Evolutionary conservation across 83 land plant species (phyloP).

Genomic region (Isoetes engelmannii): DNA sequence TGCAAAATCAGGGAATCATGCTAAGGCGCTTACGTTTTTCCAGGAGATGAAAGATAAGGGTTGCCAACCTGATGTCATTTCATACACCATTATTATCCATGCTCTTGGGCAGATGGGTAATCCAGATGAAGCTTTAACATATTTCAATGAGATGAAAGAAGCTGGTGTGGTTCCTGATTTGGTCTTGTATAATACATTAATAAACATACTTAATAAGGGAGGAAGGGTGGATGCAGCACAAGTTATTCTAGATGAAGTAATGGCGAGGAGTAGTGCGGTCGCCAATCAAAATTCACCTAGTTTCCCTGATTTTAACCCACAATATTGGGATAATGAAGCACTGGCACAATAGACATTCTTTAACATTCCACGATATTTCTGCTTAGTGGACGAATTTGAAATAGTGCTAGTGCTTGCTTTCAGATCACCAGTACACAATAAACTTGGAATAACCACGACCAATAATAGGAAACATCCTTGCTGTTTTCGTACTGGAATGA

Average conservation of each 20-base stretch:
- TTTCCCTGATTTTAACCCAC: no score
- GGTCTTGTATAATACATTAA: slow-evolving; percentile 15
- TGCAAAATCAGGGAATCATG: slow-evolving; percentile 19
- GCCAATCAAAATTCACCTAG: neutral
- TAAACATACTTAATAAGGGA: slow-evolving; percentile 16
- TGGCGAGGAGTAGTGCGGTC: neutral
- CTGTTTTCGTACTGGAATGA: no score
- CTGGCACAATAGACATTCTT: no score
- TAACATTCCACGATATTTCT: no score
- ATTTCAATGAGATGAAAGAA: slow-evolving; percentile 17
- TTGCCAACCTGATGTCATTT: slow-evolving; percentile 15
- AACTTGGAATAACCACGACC: no score
- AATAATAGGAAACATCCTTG: no score
- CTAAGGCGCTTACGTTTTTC: slow-evolving; percentile 16
- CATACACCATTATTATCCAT: slow-evolving; percentile 21
- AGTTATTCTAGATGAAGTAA: slow-evolving; percentile 2
- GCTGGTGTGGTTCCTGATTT: slow-evolving; percentile 13
- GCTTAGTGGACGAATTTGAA: no score
- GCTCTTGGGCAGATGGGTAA: slow-evolving; percentile 22
- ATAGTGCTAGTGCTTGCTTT: no score
- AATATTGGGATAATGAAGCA: no score
- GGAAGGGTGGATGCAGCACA: slow-evolving; percentile 28
- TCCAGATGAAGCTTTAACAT: slow-evolving; percentile 15
- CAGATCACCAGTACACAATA: no score
- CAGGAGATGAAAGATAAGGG: slow-evolving; percentile 16